These are phyloP conservation scores for Arthroderma sp. DNA, from an alignment of 2,329 filamentous ascomycete genomes.

Conservation along the genomic window DNA sequence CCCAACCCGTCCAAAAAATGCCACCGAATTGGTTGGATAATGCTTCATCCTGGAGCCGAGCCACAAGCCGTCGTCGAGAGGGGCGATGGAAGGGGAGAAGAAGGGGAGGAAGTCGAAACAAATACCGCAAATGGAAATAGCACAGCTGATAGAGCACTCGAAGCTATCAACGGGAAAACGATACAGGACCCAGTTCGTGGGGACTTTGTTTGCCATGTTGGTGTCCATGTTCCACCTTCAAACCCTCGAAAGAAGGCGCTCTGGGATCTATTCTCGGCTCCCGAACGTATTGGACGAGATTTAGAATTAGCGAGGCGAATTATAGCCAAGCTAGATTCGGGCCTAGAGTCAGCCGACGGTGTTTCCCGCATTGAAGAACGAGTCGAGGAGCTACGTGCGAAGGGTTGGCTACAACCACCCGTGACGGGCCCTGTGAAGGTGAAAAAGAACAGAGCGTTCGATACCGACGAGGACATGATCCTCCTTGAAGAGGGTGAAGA, in stretches of 20 bases:
- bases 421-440: conserved; percentile 26
- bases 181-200: conserved; percentile 88
- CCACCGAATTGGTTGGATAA: conserved; percentile 96
- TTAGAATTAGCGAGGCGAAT: conserved; percentile 69
- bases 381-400: conserved; percentile 64
- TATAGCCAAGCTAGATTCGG: conserved; percentile 70
- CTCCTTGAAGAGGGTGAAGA: conserved; percentile 58
- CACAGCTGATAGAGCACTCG: conserved; percentile 73
- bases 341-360: conserved; percentile 67
- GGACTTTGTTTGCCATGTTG: conserved; percentile 95
- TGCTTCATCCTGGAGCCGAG: conserved; percentile 66
- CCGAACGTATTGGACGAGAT: conserved; percentile 86
- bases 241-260: conserved; percentile 86
- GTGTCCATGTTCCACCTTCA: conserved; percentile 78
- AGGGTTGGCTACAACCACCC: conserved; percentile 61
- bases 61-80: conserved; percentile 52
- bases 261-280: conserved; percentile 91
- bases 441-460: conserved; percentile 42
- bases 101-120: conserved; percentile 40
- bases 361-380: conserved; percentile 71
- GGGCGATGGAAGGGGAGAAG: conserved; percentile 59
- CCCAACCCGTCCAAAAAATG: conserved; percentile 95
- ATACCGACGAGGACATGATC: conserved; percentile 22
- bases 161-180: conserved; percentile 93
- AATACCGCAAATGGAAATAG: conserved; percentile 22